Conservation (phyloP, 164 flowering plant genomes). For the Stephania japonica region DNA sequence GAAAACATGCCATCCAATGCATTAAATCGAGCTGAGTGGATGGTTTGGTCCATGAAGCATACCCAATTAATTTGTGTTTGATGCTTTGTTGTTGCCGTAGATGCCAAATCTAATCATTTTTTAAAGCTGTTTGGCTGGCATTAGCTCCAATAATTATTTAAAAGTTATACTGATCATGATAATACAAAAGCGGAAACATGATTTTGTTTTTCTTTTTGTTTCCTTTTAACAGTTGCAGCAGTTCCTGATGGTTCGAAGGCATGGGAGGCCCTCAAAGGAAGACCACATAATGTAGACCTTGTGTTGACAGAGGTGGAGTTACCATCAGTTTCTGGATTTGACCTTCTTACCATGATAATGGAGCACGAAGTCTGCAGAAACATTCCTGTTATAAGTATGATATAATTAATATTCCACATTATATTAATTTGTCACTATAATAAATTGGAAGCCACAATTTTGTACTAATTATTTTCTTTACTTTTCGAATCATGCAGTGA, state of each 20-base stretch:
- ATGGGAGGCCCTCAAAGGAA: conserved; percentile 77
- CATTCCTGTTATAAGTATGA: conserved; percentile 93
- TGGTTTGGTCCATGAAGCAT: too few species aligned
- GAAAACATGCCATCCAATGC: too few species aligned
- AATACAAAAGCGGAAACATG: background rate
- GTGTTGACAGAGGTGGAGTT: conserved; percentile 83
- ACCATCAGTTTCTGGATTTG: conserved; percentile 83
- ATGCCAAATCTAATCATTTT: background rate
- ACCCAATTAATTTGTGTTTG: too few species aligned
- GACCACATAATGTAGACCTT: conserved; percentile 59
- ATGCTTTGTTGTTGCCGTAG: too few species aligned
- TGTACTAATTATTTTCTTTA: background rate
- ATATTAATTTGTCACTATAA: background rate
- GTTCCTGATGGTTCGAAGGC: conserved; percentile 90
- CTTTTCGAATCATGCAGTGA: conserved; percentile 57
- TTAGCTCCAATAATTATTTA: background rate
- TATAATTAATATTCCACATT: background rate
- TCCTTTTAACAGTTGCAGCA: conserved; percentile 59
- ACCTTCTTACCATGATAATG: conserved; percentile 70
- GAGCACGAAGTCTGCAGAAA: conserved; percentile 82
- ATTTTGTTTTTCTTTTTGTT: conserved; percentile 4
- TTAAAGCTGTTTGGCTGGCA: background rate
- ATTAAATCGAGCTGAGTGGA: too few species aligned
- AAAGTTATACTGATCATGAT: background rate
- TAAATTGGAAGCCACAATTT: background rate